Evolutionary conservation across 2,329 filamentous ascomycete species (phyloP).

Genomic region (Cladosporium sp.): DNA sequence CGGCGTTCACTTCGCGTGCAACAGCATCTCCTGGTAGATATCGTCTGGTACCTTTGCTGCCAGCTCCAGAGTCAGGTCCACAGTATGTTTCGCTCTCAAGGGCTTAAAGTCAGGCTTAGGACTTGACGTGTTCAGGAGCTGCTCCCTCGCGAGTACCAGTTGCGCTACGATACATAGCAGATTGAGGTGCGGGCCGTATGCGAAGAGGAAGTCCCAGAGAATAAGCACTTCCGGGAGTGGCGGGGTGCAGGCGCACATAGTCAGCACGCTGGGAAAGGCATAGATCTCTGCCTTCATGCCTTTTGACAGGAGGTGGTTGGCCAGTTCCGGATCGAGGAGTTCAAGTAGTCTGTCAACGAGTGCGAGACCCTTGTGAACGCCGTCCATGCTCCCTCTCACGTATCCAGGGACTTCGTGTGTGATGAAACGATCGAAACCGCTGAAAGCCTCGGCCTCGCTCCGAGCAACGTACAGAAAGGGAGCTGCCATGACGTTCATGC

Average conservation of each 20-base stretch:
- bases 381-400: slow-evolving; percentile 93
- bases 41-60: slow-evolving; percentile 87
- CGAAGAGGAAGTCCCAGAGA: slow-evolving; percentile 96
- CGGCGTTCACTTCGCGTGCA: slow-evolving; percentile 67
- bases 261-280: slow-evolving; percentile 91
- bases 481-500: slow-evolving; percentile 97
- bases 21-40: slow-evolving; percentile 84
- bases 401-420: slow-evolving; percentile 89
- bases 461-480: slow-evolving; percentile 93
- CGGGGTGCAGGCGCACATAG: slow-evolving; percentile 91
- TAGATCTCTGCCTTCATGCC: slow-evolving; percentile 91
- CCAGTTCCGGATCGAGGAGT: slow-evolving; percentile 86
- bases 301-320: slow-evolving; percentile 77
- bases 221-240: slow-evolving; percentile 88
- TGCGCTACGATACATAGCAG: slow-evolving; percentile 96
- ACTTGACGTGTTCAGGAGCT: slow-evolving; percentile 78
- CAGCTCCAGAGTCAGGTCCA: slow-evolving; percentile 70
- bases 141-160: slow-evolving; percentile 79
- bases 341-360: slow-evolving; percentile 89
- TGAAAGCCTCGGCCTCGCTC: slow-evolving; percentile 92
- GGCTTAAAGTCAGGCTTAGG: slow-evolving; percentile 61
- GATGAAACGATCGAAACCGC: slow-evolving; percentile 82
- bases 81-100: slow-evolving; percentile 28
- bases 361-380: slow-evolving; percentile 86
- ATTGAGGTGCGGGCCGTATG: slow-evolving; percentile 91